Percentiles rank a stretch among this genome's conserved stretches.
Evolutionary conservation across 2,329 filamentous ascomycete genomes (phyloP).

Genomic region (Dryadomyces quercus-mongolicae): DNA sequence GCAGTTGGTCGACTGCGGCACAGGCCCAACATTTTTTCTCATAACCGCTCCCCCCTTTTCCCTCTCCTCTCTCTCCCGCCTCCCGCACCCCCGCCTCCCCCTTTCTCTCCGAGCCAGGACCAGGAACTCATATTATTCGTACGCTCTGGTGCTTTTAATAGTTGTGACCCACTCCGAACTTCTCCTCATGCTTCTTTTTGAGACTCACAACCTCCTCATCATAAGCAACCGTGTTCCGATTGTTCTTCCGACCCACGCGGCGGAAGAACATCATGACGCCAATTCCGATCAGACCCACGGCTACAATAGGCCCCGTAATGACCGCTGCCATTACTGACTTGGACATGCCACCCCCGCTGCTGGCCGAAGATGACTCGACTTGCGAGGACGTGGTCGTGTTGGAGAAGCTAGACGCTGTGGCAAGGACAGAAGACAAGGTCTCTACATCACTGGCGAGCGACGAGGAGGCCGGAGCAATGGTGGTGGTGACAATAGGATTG

Average conservation of each 20-base stretch:
- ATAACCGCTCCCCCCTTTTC: too few species aligned
- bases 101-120: too few species aligned
- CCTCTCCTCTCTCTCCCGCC: too few species aligned
- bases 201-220: conserved; percentile 15
- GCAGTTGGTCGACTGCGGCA: too few species aligned
- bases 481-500: conserved; percentile 3
- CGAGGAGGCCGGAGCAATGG: background rate
- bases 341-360: conserved; percentile 2
- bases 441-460: background rate
- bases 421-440: background rate
- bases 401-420: conserved; percentile 2
- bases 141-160: conserved; percentile 2
- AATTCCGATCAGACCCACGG: conserved; percentile 8
- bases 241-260: conserved; percentile 1
- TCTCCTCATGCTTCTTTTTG: conserved; percentile 15
- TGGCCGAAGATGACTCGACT: background rate
- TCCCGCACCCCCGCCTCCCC: too few species aligned
- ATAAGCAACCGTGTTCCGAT: conserved; percentile 9
- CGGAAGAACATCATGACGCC: conserved; percentile 9
- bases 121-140: too few species aligned
- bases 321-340: conserved; percentile 9
- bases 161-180: conserved; percentile 13
- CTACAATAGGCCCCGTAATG: conserved; percentile 11
- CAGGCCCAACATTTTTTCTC: too few species aligned
- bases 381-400: background rate